phyloP scores from a whole-genome alignment of 192 early-diverging fungal species.

The Entophlyctis luteolus region DNA sequence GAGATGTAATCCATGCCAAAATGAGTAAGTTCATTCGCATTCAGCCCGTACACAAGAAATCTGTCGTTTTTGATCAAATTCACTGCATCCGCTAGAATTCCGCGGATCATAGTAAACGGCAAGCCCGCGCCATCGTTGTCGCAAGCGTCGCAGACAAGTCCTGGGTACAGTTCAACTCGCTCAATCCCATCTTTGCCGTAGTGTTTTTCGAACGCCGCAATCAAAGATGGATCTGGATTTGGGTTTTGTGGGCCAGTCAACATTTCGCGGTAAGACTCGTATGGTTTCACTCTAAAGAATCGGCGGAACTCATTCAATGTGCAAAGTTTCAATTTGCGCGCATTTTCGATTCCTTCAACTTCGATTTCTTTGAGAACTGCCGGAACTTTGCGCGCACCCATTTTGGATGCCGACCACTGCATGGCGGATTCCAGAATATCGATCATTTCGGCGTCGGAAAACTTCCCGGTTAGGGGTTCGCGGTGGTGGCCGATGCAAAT shows the following conservation, averaged over 20 bases:
- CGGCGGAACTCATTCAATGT: constrained; percentile 51
- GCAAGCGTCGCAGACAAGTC: constrained; percentile 40
- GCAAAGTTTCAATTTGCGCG: constrained; percentile 38
- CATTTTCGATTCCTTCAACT: constrained; percentile 40
- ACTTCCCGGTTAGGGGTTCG: constrained; percentile 13
- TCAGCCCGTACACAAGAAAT: constrained; percentile 41
- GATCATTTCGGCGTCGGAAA: constrained; percentile 25
- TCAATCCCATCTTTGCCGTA: constrained; percentile 35
- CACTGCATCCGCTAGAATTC: constrained; percentile 46
- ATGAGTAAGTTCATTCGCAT: constrained; percentile 38
- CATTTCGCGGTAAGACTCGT: constrained; percentile 36
- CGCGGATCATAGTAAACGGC: constrained; percentile 44
- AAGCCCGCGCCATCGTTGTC: constrained; percentile 40
- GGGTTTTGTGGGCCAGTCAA: constrained; percentile 14
- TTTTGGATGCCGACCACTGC: constrained; percentile 3
- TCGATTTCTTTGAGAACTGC: constrained; percentile 37
- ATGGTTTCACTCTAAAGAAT: constrained; percentile 31
- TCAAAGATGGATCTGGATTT: not conserved
- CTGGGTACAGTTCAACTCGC: constrained; percentile 48
- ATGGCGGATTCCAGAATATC: constrained; percentile 2
- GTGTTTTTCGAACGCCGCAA: constrained; percentile 35
- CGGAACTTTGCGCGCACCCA: constrained; percentile 43
- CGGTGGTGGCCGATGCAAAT: constrained; percentile 38
- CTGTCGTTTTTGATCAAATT: constrained; percentile 51
- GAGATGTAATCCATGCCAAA: constrained; percentile 41